These are phyloP conservation scores for Eimeria necatrix DNA, from an alignment of 169 alveolate genomes.

Conservation along the genomic window DNA sequence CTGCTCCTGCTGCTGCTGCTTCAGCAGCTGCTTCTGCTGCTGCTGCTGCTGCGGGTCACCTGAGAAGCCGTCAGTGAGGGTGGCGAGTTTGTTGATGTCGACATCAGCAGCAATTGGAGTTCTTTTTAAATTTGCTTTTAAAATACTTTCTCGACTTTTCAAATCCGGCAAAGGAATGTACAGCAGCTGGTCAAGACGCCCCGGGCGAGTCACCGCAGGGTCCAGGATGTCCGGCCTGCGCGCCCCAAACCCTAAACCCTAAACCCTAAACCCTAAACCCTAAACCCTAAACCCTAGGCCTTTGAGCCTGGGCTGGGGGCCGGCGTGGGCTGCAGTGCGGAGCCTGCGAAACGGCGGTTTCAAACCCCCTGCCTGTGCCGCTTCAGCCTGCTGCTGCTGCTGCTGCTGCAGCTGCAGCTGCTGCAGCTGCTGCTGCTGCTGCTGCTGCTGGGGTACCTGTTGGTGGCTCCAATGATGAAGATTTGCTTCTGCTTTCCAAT, in stretches of 20 bases:
- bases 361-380: too few relatives aligned
- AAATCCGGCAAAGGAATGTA: slow-evolving; percentile 99
- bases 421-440: slow-evolving; percentile 22
- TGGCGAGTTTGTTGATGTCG: slow-evolving; percentile 94
- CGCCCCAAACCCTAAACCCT: not conserved
- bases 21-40: not conserved
- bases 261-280: too few relatives aligned
- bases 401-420: not conserved
- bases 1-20: not conserved
- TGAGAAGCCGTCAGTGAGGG: slow-evolving; percentile 94
- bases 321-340: too few relatives aligned
- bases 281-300: too few relatives aligned
- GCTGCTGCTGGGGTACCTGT: slow-evolving; percentile 90
- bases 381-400: slow-evolving; percentile 11
- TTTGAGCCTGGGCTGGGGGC: too few relatives aligned
- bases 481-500: slow-evolving; percentile 83
- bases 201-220: slow-evolving; percentile 99
- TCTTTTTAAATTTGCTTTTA: slow-evolving; percentile 95
- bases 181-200: slow-evolving; percentile 98
- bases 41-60: too few relatives aligned
- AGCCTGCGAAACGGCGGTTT: too few relatives aligned
- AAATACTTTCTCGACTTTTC: slow-evolving; percentile 97
- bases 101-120: slow-evolving; percentile 90
- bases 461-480: slow-evolving; percentile 98
- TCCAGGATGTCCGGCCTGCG: slow-evolving; percentile 98